Evolutionary conservation across 2,329 filamentous ascomycete genomes (phyloP).

Genomic region (Daldinia eschscholtzii): DNA sequence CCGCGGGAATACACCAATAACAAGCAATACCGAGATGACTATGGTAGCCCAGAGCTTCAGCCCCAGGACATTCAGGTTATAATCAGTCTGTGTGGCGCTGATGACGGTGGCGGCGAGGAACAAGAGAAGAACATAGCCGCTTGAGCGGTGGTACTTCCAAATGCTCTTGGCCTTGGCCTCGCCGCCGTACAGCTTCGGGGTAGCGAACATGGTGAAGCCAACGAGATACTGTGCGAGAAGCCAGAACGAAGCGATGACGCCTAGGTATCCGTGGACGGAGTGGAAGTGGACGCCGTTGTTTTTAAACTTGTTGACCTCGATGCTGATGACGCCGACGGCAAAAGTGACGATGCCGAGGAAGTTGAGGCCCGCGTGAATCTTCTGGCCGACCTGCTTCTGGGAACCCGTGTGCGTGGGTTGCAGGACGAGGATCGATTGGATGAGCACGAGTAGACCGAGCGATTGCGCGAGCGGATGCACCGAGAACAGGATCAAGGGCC

Average conservation of each 20-base stretch:
- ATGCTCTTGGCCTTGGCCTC: conserved; percentile 82
- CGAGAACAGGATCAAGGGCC: conserved; percentile 81
- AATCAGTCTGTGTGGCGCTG: conserved; percentile 82
- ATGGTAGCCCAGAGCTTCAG: conserved; percentile 83
- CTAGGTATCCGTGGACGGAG: conserved; percentile 84
- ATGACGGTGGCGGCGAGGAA: conserved; percentile 80
- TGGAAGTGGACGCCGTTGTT: conserved; percentile 79
- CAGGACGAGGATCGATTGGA: conserved; percentile 84
- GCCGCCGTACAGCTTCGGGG: conserved; percentile 80
- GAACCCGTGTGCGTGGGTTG: conserved; percentile 84
- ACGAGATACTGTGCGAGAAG: conserved; percentile 80
- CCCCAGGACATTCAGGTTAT: conserved; percentile 74
- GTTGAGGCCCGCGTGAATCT: conserved; percentile 78
- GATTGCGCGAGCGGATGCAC: conserved; percentile 82
- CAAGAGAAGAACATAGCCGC: conserved; percentile 79
- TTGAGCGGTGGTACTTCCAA: conserved; percentile 89
- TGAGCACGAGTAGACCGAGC: conserved; percentile 77
- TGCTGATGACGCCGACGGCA: conserved; percentile 74
- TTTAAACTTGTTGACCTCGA: conserved; percentile 86
- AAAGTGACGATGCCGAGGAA: conserved; percentile 72
- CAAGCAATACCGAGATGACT: conserved; percentile 72
- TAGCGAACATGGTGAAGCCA: conserved; percentile 85
- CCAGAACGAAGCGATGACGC: conserved; percentile 78
- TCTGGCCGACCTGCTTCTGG: conserved; percentile 75
- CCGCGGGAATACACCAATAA: conserved; percentile 80